phyloP scores from a whole-genome alignment of 371 early-diverging fungal species.

The Blakeslea trispora region DNA sequence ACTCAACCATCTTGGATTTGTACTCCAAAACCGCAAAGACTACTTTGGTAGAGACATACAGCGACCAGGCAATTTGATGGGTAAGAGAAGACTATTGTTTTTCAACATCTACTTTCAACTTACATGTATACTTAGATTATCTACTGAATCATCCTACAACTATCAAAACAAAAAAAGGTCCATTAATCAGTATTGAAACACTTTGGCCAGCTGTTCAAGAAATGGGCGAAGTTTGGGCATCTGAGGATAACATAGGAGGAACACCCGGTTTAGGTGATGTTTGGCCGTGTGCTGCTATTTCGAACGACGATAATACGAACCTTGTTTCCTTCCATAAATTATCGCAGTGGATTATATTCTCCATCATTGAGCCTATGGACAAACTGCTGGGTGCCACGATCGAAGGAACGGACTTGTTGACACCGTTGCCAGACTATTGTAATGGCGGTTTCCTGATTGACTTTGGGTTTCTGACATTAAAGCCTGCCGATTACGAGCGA shows the following conservation, averaged over 20 bases:
- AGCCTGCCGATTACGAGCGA: conserved; percentile 44
- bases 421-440: conserved; percentile 91
- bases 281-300: conserved; percentile 68
- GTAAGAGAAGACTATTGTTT: conserved; percentile 51
- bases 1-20: conserved; percentile 70
- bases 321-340: conserved; percentile 88
- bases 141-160: conserved; percentile 41
- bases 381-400: conserved; percentile 65
- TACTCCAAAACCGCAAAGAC: conserved; percentile 34
- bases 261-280: conserved; percentile 77
- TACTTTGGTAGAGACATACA: conserved; percentile 54
- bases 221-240: conserved; percentile 48
- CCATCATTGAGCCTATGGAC: conserved; percentile 83
- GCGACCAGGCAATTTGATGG: conserved; percentile 86
- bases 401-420: conserved; percentile 69
- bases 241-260: conserved; percentile 57
- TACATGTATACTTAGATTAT: conserved; percentile 31
- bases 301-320: conserved; percentile 20
- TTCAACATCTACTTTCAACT: no score
- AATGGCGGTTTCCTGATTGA: conserved; percentile 69
- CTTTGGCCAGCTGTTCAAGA: conserved; percentile 82
- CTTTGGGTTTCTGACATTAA: conserved; percentile 47
- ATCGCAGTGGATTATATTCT: conserved; percentile 94
- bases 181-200: conserved; percentile 62
- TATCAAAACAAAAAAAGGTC: conserved; percentile 48